phyloP scores from a whole-genome alignment of 2,329 filamentous ascomycete genomes.

The Elsinoe batatas region DNA sequence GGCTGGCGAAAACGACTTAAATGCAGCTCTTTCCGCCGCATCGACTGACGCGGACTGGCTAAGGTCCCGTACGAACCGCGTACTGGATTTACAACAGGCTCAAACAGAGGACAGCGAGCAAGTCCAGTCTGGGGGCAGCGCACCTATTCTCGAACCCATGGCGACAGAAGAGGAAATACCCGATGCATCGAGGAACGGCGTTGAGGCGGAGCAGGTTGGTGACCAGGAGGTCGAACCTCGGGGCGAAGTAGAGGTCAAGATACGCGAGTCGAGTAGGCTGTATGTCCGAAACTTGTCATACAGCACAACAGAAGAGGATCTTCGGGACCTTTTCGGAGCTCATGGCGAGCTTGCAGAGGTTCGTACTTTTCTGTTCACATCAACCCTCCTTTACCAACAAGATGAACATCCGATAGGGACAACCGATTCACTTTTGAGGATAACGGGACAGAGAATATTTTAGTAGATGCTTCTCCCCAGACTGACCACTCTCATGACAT shows the following conservation, averaged over 20 bases:
- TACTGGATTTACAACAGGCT: slow-evolving; percentile 75
- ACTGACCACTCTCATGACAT: not conserved
- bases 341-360: slow-evolving; percentile 83
- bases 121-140: no score
- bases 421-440: slow-evolving; percentile 80
- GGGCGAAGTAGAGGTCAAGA: slow-evolving; percentile 36
- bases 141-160: no score
- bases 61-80: slow-evolving; percentile 73
- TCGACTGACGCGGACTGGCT: slow-evolving; percentile 80
- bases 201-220: slow-evolving; percentile 20
- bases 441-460: slow-evolving; percentile 96
- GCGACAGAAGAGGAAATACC: slow-evolving; percentile 2
- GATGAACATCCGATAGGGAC: slow-evolving; percentile 99
- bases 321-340: slow-evolving; percentile 59
- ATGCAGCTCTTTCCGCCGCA: slow-evolving; percentile 16
- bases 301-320: slow-evolving; percentile 63
- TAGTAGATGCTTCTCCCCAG: slow-evolving; percentile 95
- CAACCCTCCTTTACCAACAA: slow-evolving; percentile 24
- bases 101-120: no score
- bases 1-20: slow-evolving; percentile 19
- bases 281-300: slow-evolving; percentile 89
- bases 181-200: slow-evolving; percentile 21
- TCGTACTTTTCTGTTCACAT: slow-evolving; percentile 36
- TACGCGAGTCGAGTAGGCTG: slow-evolving; percentile 64
- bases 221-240: not conserved